Evolutionary conservation across 2,329 filamentous ascomycete genomes (phyloP).

Genomic region (Trichophyton verrucosum): DNA sequence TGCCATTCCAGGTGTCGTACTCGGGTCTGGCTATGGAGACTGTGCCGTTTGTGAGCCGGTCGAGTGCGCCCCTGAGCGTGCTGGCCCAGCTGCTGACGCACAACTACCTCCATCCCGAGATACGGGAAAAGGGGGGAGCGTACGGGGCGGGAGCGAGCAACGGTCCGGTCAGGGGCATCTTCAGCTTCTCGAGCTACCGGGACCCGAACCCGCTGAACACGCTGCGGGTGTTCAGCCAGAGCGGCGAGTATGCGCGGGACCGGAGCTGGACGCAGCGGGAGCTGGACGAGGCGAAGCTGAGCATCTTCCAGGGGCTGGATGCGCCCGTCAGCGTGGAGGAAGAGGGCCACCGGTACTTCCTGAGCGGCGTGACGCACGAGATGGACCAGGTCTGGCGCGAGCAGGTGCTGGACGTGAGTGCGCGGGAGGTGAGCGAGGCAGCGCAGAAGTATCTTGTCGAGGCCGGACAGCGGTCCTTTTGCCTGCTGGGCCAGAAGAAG

Average conservation of each 20-base stretch:
- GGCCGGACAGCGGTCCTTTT: slow-evolving; percentile 47
- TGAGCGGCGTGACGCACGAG: slow-evolving; percentile 71
- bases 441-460: slow-evolving; percentile 74
- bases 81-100: slow-evolving; percentile 87
- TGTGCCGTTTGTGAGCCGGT: slow-evolving; percentile 63
- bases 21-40: slow-evolving; percentile 72
- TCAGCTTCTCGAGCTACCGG: slow-evolving; percentile 92
- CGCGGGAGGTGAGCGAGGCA: slow-evolving; percentile 63
- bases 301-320: slow-evolving; percentile 83
- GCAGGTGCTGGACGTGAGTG: slow-evolving; percentile 72
- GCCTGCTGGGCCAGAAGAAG: slow-evolving; percentile 73
- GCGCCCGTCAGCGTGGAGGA: slow-evolving; percentile 76
- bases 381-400: slow-evolving; percentile 81
- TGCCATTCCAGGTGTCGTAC: slow-evolving; percentile 97
- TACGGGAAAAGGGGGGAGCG: slow-evolving; percentile 91
- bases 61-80: slow-evolving; percentile 71
- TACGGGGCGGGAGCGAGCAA: slow-evolving; percentile 88
- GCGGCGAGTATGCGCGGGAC: slow-evolving; percentile 71
- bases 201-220: slow-evolving; percentile 91
- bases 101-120: slow-evolving; percentile 93
- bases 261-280: slow-evolving; percentile 72
- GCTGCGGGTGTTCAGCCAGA: slow-evolving; percentile 67
- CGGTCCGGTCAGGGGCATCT: slow-evolving; percentile 65
- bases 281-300: slow-evolving; percentile 90
- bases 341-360: slow-evolving; percentile 76